Conservation (phyloP, 768 basidiomycete genomes). For the Termitomyces sp. region DNA sequence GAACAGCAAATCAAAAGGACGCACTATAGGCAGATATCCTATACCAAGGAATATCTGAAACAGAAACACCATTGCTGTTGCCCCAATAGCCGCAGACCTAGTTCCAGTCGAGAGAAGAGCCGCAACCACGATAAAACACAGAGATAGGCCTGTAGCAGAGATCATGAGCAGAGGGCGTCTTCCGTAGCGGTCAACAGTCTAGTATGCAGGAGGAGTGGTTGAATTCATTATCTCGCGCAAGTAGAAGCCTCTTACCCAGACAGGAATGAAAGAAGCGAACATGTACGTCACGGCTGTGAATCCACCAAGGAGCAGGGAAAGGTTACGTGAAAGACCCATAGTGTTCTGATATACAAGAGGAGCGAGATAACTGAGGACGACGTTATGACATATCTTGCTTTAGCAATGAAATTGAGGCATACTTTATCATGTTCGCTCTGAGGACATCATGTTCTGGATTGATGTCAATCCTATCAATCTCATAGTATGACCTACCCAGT, state of each 20-base stretch:
- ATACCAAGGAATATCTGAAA: conserved; percentile 39
- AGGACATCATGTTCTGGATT: neutral
- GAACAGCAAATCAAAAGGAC: conserved; percentile 6
- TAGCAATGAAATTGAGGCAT: neutral
- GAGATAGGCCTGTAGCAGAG: conserved; percentile 31
- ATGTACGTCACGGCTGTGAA: conserved; percentile 37
- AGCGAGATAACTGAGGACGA: conserved; percentile 28
- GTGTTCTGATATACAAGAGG: conserved; percentile 40
- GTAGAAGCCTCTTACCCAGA: conserved; percentile 33
- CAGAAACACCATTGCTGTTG: conserved; percentile 37
- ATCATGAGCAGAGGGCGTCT: conserved; percentile 34
- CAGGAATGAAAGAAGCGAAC: conserved; percentile 37
- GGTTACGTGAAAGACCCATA: conserved; percentile 35
- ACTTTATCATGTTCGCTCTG: conserved; percentile 39
- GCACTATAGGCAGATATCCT: conserved; percentile 35
- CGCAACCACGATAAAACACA: conserved; percentile 34
- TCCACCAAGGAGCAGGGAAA: conserved; percentile 37
- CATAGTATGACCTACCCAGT: conserved; percentile 25
- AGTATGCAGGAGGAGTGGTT: no score
- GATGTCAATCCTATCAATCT: neutral
- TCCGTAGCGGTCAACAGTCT: conserved; percentile 39
- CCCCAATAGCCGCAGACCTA: conserved; percentile 30
- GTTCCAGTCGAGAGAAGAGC: conserved; percentile 32
- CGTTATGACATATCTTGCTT: neutral
- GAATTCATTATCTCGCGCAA: no score